Evolutionary conservation across 192 early-diverging fungal species (phyloP).

Genomic region (Coemansia sp.): DNA sequence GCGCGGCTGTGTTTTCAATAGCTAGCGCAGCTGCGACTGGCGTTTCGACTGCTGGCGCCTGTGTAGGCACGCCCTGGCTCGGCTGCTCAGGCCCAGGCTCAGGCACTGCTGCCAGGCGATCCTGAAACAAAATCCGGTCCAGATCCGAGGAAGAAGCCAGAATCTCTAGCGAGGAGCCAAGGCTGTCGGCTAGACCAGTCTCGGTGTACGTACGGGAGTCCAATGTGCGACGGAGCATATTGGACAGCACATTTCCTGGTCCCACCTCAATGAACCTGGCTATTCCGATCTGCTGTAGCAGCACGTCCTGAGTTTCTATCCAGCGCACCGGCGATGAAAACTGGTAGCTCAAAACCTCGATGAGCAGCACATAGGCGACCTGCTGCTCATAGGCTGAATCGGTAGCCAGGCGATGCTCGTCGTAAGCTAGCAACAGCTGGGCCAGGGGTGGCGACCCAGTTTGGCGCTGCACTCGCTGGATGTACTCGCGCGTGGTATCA

Average conservation of each 20-base stretch:
- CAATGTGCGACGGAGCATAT: constrained; percentile 91
- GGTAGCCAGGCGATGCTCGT: constrained; percentile 60
- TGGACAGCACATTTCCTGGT: constrained; percentile 83
- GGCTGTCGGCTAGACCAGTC: background rate
- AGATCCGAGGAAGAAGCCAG: constrained; percentile 68
- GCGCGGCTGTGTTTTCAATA: constrained; percentile 53
- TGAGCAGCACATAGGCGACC: constrained; percentile 80
- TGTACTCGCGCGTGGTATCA: constrained; percentile 71
- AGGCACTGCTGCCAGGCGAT: background rate
- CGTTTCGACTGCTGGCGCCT: background rate
- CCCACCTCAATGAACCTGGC: constrained; percentile 91
- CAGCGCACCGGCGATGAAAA: constrained; percentile 93
- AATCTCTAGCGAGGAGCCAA: constrained; percentile 54
- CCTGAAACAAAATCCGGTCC: constrained; percentile 64
- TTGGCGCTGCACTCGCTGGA: constrained; percentile 74
- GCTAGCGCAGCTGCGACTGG: constrained; percentile 69
- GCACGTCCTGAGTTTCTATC: constrained; percentile 95
- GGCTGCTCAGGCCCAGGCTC: background rate
- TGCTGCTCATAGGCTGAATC: constrained; percentile 82
- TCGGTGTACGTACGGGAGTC: constrained; percentile 22
- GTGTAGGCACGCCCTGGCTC: background rate
- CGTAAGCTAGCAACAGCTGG: constrained; percentile 78
- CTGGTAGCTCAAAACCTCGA: constrained; percentile 91
- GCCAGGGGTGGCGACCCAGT: constrained; percentile 75
- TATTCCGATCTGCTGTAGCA: constrained; percentile 83